phyloP scores from a whole-genome alignment of 1,139 yeast genomes.

The Candida sanyaensis region DNA sequence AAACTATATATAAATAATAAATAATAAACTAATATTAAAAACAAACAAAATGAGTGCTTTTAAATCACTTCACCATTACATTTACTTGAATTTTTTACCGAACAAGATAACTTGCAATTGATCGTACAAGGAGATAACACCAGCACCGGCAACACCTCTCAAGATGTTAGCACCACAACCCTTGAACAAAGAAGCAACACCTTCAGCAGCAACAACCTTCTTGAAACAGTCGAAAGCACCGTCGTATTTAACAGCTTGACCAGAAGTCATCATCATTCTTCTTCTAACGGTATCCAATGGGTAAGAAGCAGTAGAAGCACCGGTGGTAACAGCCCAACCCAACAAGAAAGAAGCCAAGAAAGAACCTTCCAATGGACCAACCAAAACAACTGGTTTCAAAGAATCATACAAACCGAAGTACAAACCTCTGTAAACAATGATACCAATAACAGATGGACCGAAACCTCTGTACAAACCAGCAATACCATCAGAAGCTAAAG shows the following conservation, averaged over 20 bases:
- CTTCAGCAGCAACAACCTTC: conserved; percentile 55
- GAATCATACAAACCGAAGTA: conserved; percentile 58
- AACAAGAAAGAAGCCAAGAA: conserved; percentile 56
- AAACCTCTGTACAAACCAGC: conserved; percentile 61
- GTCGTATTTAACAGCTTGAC: conserved; percentile 55
- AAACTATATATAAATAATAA: conserved; percentile 1
- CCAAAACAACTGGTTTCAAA: conserved; percentile 54
- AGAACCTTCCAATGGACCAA: conserved; percentile 58
- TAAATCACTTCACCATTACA: background rate
- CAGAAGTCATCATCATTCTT: conserved; percentile 61
- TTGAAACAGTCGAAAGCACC: conserved; percentile 54
- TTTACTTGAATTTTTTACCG: conserved; percentile 49
- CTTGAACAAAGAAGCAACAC: conserved; percentile 52
- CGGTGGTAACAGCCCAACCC: conserved; percentile 58
- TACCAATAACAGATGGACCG: conserved; percentile 57
- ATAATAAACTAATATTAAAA: background rate
- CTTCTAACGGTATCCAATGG: conserved; percentile 58
- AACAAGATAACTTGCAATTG: conserved; percentile 52
- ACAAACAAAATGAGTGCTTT: background rate
- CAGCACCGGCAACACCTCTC: conserved; percentile 62
- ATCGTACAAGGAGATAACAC: conserved; percentile 56
- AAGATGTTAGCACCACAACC: conserved; percentile 60
- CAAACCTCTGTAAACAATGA: conserved; percentile 57
- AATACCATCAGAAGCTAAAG: conserved; percentile 56
- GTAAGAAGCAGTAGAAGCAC: conserved; percentile 57